Percentiles rank a stretch among this genome's conserved stretches.
phyloP scores from a whole-genome alignment of 192 early-diverging fungal genomes.

The Funneliformis geosporum region DNA sequence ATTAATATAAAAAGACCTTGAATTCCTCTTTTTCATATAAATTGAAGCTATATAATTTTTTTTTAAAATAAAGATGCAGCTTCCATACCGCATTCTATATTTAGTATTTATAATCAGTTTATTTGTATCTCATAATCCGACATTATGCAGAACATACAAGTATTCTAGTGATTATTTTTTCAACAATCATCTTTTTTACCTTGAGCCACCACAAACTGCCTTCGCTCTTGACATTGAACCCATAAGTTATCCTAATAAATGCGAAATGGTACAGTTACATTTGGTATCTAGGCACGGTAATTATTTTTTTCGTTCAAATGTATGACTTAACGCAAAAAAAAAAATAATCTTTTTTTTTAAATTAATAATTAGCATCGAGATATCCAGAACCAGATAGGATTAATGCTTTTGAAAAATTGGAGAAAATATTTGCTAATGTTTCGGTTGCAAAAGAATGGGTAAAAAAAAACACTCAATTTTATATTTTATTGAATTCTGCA shows the following conservation, averaged over 20 bases:
- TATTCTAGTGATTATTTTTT: background rate
- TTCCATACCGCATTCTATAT: too few relatives aligned
- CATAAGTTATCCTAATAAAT: too few relatives aligned
- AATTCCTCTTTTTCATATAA: too few relatives aligned
- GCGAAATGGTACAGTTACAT: too few relatives aligned
- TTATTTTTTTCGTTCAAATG: background rate
- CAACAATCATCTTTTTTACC: background rate
- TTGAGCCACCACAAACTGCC: background rate
- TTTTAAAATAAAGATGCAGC: too few relatives aligned
- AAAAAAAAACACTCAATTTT: background rate
- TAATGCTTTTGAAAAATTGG: background rate
- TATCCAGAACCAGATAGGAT: background rate
- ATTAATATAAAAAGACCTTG: too few relatives aligned
- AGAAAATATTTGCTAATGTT: constrained; percentile 12
- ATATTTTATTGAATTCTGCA: background rate
- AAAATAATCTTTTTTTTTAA: background rate
- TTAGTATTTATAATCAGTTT: too few relatives aligned
- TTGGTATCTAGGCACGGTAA: too few relatives aligned
- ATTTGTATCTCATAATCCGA: too few relatives aligned
- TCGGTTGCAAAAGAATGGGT: background rate
- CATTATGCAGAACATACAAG: too few relatives aligned
- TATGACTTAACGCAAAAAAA: background rate
- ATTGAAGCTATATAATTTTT: too few relatives aligned
- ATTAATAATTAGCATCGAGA: background rate
- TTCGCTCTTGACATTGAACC: background rate